Evolutionary conservation across 2,329 filamentous ascomycete genomes (phyloP), one percentile per base, ranked within the genome.

Genomic region (Aspergillus neoniger): DNA sequence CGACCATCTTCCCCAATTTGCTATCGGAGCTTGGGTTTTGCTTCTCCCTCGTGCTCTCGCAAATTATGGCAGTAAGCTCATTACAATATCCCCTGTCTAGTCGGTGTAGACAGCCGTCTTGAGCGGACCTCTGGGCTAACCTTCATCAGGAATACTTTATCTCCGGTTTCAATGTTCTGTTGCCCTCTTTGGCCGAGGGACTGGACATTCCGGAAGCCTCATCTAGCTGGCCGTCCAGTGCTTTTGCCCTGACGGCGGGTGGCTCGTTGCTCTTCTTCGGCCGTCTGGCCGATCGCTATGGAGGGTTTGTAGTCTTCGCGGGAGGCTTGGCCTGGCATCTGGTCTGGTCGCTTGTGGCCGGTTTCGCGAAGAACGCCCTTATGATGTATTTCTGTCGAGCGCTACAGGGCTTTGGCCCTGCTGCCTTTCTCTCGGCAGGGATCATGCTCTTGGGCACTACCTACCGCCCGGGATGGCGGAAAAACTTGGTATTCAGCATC

Each of bases 381-480:
- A 90, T 92, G 87, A 80, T 93, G 63, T 88, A 91, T 65, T 80
- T 89, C 57, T 90, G 87, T 70, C 87, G 91, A 55, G 90, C 90
- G 8, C 77, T 92, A 47, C 89, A 92, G 73, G 91, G 91, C 0
- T 76, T 94, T 9, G 91, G 89, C 0, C 83, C 88, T 1, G 88
- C 90, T 0, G 89, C 90, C 0, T 91, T 90, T 62, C 74, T 92
- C 14, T 88, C 89, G 0, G 85, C 87, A 0, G 85, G 88, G 1
- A 83, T 92, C 59, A 88, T 88, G 77, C 79, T 91, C 10, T 76
- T 90, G 1, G 87, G 87, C 1, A 85, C 81, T 51, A 83, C 81
- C 2, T 91, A 91, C 69, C 81, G 88, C 5, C 88, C 88, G 0
- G 88, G 88, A 0, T 87, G 87, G 1, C 80, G 88, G 5, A 91